Evolutionary conservation across 345 rosid species (phyloP).

Genomic region (Tarenaya hassleriana): DNA sequence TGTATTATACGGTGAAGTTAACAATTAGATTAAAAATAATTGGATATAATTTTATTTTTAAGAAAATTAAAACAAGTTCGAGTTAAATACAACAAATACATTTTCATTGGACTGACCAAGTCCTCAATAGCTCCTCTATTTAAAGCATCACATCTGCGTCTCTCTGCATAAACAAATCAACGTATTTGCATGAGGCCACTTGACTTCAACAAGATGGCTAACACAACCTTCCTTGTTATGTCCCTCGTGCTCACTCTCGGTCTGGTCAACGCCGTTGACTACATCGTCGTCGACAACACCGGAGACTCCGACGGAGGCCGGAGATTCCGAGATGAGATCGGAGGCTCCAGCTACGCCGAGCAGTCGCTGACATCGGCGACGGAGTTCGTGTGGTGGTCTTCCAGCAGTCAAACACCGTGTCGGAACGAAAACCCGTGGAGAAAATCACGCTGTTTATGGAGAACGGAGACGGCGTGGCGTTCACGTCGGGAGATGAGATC

Average conservation of each 20-base stretch:
- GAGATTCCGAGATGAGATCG: constrained; percentile 31
- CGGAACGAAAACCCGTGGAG: constrained; percentile 22
- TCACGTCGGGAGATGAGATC: constrained; percentile 19
- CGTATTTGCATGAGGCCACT: constrained; percentile 12
- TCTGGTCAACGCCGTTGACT: constrained; percentile 24
- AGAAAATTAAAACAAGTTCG: too few species aligned
- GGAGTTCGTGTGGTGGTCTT: constrained; percentile 35
- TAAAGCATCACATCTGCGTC: too few species aligned
- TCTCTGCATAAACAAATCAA: too few species aligned
- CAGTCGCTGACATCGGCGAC: constrained; percentile 32
- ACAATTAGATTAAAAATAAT: too few species aligned
- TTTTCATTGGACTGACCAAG: too few species aligned
- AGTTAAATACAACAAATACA: too few species aligned
- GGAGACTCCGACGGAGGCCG: constrained; percentile 32
- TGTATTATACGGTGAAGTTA: too few species aligned
- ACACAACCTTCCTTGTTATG: constrained; percentile 9
- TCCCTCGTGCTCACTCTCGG: constrained; percentile 12
- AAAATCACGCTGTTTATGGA: constrained; percentile 32
- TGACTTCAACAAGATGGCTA: constrained; percentile 11
- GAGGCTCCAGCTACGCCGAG: constrained; percentile 22
- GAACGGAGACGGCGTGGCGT: constrained; percentile 25
- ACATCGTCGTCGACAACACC: constrained; percentile 31
- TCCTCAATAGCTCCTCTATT: too few species aligned
- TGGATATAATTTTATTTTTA: too few species aligned
- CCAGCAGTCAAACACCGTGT: constrained; percentile 33